Evolutionary conservation across 352 stramenopile species (phyloP).

Genomic region (Phytopythium cucurbitacearum): DNA sequence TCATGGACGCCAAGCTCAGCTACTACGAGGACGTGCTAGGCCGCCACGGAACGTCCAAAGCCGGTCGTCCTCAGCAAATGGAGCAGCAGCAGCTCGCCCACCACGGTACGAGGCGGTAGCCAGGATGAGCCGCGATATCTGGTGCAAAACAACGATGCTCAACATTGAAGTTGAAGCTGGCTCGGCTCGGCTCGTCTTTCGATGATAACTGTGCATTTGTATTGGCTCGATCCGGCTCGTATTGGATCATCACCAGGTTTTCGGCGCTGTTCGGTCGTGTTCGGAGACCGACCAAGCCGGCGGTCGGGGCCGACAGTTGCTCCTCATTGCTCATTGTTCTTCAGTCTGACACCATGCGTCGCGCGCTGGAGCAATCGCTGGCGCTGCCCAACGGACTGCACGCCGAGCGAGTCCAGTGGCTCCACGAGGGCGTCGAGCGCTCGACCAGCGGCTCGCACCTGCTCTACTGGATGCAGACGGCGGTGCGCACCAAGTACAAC

Average conservation of each 20-base stretch:
- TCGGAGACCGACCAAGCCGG: too few species aligned
- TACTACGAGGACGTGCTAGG: conserved; percentile 29
- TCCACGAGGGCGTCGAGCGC: conserved; percentile 43
- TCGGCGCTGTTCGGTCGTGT: too few species aligned
- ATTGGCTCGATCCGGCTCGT: too few species aligned
- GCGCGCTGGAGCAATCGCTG: conserved; percentile 43
- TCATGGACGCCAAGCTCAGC: conserved; percentile 47
- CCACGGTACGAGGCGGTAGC: too few species aligned
- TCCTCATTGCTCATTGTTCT: too few species aligned
- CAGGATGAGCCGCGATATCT: too few species aligned
- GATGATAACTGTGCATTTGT: too few species aligned
- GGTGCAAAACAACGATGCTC: too few species aligned
- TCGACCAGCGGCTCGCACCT: conserved; percentile 23
- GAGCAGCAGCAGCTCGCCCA: background rate
- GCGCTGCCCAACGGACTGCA: conserved; percentile 59
- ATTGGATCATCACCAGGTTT: too few species aligned
- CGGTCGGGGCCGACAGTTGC: too few species aligned
- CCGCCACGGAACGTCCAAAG: background rate
- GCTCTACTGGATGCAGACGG: conserved; percentile 89
- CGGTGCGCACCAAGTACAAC: conserved; percentile 77
- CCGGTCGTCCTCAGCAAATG: background rate
- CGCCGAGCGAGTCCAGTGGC: conserved; percentile 64
- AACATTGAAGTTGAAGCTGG: too few species aligned
- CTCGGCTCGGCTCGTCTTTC: too few species aligned
- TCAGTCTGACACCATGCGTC: conserved; percentile 22